Base-by-base conservation (phyloP, 306 rosid genomes). In the Cucumis hystrix region DNA sequence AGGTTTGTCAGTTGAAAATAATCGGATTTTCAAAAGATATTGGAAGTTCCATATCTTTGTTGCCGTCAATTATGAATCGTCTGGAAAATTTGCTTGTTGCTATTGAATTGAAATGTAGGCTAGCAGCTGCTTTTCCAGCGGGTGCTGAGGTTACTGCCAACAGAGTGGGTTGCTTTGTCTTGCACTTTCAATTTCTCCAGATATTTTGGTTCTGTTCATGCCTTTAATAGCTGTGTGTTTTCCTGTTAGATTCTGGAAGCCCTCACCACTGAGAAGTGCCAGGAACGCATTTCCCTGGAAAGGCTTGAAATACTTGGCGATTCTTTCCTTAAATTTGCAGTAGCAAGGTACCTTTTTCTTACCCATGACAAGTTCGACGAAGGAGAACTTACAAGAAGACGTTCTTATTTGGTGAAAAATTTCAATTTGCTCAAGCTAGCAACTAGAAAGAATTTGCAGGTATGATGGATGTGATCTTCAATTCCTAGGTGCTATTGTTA, bases 241-340 rank as follows among this genome's bases (percentile, higher is more conserved):
- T 75, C 59, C 64, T 85, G 16, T 69, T 84, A 95, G 97, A 76
- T 95, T 85, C 80, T 95, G 33, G 97, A 95, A 86, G 99, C 99
- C 55, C 89, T 95, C 73, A 95, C 99, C 83, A 90, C 97, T 18
- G 96, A 95, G 86, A 89, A 82, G 83, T 95, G 99, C 88, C 93
- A 90, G 85, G 98, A 92, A 78, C 83, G 91, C 16, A 51, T 95
- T 88, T 95, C 98, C 68, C 97, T 95, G 78, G 97, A 95, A 85
- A 95, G 99, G 88, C 93, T 95, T 75, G 98, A 95, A 89, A 86
- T 90, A 81, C 97, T 95, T 78, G 99, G 99, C 21, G 97, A 95
- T 49, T 88, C 97, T 80, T 95, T 92, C 84, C 99, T 95, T 79
- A 92, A 95, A 86, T 95, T 87, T 92, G 86, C 84, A 6, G 93